Base-by-base conservation (phyloP, 352 stramenopile species). In the Globisporangium cederbergense region DNA sequence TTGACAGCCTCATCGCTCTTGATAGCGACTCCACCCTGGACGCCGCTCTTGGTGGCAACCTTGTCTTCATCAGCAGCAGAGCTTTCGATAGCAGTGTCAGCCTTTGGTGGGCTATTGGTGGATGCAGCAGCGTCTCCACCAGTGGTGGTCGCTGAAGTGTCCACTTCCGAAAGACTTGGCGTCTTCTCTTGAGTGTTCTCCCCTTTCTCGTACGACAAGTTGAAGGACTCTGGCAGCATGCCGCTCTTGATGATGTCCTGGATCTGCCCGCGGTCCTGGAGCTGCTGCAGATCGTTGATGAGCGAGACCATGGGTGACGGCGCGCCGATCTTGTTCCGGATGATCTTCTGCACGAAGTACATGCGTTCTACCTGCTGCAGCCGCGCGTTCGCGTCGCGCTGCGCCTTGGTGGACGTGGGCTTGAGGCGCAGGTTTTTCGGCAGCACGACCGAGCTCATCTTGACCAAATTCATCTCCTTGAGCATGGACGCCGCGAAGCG, bases 291-390 rank as follows among this genome's bases (percentile, higher is more conserved):
- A 25, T 76, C 67, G 30, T 77, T 75, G n/a, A 89, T 65, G 22
- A 86, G 64, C 11, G 73, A 65, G 18, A 68, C 32, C 34, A 60
- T 60, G 28, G 75, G 68, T n/a, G 67, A 59, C n/a, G 42, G 54
- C 22, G 55, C 32, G 9, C 53, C 49, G 20, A 62, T 55, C 42
- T 79, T 71, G 11, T 43, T 49, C 7, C 53, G 60, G 40, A 71
- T 68, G 14, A 68, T 36, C 71, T 77, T 30, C 43, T 67, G 53
- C n/a, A 71, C 56, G 86, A 74, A 65, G 87, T 73, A 83, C 77
- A 95, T 84, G 5, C 76, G 77, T 28, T 95, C 86, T 22, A 93
- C 83, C 60, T 93, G 84, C 52, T 88, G 73, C 20, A 95, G 58
- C 46, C 80, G 87, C 18, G 57, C 46, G 11, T 63, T 68, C 1